Conservation (phyloP, 495 filamentous ascomycete genomes). For the Neurospora intermedia region DNA sequence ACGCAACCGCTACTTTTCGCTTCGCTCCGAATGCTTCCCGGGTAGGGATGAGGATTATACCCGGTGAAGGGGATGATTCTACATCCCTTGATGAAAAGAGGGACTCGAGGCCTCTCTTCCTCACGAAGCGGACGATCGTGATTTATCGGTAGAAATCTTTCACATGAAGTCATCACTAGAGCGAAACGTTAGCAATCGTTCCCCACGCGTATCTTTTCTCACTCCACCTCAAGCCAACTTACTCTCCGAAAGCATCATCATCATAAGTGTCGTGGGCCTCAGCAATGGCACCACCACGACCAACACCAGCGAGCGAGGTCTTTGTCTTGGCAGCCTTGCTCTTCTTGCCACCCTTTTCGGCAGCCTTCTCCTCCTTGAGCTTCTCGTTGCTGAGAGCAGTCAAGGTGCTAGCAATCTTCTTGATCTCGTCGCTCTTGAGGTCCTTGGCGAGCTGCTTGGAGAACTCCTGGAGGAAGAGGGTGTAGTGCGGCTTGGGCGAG, state of each 20-base stretch:
- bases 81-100: not conserved
- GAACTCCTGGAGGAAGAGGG: slow-evolving; percentile 84
- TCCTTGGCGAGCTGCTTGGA: slow-evolving; percentile 79
- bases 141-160: slow-evolving; percentile 10
- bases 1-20: not conserved
- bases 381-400: slow-evolving; percentile 91
- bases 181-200: slow-evolving; percentile 8
- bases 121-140: not conserved
- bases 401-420: slow-evolving; percentile 80
- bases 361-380: slow-evolving; percentile 95
- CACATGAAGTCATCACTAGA: slow-evolving; percentile 43
- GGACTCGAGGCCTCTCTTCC: not conserved
- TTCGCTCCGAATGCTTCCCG: not conserved
- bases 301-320: slow-evolving; percentile 59
- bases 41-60: not conserved
- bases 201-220: not conserved
- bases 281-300: slow-evolving; percentile 43
- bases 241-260: slow-evolving; percentile 66
- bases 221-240: slow-evolving; percentile 27
- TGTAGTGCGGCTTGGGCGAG: slow-evolving; percentile 82
- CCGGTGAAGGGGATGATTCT: not conserved
- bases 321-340: slow-evolving; percentile 92
- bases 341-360: slow-evolving; percentile 95
- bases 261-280: slow-evolving; percentile 68
- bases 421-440: slow-evolving; percentile 79